Percentiles rank a stretch among this genome's conserved stretches.
Evolutionary conservation across 257 asterid genomes (phyloP).

Genomic region (Voacanga thouarsii): DNA sequence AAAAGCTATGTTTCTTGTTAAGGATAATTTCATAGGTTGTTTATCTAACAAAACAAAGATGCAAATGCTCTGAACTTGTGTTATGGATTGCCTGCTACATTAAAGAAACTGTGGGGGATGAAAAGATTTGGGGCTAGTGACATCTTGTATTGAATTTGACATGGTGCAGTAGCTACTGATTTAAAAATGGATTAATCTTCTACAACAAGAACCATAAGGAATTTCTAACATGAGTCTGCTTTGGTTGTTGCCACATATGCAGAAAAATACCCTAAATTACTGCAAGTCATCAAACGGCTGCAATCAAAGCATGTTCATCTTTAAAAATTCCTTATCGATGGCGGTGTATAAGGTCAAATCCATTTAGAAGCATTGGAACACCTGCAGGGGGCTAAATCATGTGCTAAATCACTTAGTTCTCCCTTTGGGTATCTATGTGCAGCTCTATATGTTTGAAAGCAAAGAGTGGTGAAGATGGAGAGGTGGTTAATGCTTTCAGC

Average conservation of each 20-base stretch:
- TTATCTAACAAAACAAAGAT: neutral
- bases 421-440: too few species aligned
- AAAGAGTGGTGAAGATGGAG: too few species aligned
- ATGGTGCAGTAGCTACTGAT: neutral
- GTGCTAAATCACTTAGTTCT: too few species aligned
- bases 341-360: too few species aligned
- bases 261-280: neutral
- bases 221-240: neutral
- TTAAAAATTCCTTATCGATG: too few species aligned
- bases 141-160: neutral
- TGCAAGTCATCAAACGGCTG: neutral
- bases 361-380: too few species aligned
- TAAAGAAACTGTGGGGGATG: neutral
- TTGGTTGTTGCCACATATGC: neutral
- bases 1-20: neutral
- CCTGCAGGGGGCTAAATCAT: too few species aligned
- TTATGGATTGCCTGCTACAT: neutral
- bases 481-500: too few species aligned
- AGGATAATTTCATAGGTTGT: neutral
- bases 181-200: neutral
- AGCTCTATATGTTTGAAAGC: too few species aligned
- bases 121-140: neutral
- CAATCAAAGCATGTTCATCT: neutral
- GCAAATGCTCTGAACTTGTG: neutral
- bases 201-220: neutral